Evolutionary conservation across 2,329 filamentous ascomycete species (phyloP), one percentile per base, ranked within the genome.

Genomic region (Cercospora sp.): DNA sequence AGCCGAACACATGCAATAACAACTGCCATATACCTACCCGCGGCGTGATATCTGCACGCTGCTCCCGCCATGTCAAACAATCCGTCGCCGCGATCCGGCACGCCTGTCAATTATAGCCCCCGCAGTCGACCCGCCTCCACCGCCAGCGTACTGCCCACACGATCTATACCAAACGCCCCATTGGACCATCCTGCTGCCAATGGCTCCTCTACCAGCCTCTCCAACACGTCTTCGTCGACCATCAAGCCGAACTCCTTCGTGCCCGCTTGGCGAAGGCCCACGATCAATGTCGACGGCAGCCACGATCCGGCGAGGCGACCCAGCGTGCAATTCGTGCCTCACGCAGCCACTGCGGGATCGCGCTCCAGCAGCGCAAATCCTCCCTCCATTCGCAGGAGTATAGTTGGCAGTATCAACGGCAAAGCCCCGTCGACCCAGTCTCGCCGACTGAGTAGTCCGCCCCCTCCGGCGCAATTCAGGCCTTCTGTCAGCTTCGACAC

Each of bases 401-500:
- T 68, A 42, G 64, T 69, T 33, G 53, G 64, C 40, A 58, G 51
- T n/a, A 23, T 55, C 45, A 69, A 63, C 40, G 60, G 64, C 16
- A 68, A 65, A 60, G 63, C 59, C 3, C 57, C 66, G 40, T 68
- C 65, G 28, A 36, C 51, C 5, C 26, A 20, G 30, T 71, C 63
- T 18, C 68, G 75, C 58, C 69, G 76, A 33, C 58, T 78, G 57
- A 77, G 75, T 64, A 75, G 73, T 65, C 76, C 76, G 5, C 76
- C 76, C 5, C 76, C 76, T 33, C 76, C 76, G n/a, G 73, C 75
- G 7, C 86, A 87, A 65, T 92, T 91, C 77, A 84, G 88, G 66
- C 84, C 86, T 53, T 88, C 89, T 71, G 89, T 92, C 36, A 89
- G 88, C n/a, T 92, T 92, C 76, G 89, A 92, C 78, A 92, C 90